phyloP scores from a whole-genome alignment of 306 rosid species.

The Pachyrhizus erosus region DNA sequence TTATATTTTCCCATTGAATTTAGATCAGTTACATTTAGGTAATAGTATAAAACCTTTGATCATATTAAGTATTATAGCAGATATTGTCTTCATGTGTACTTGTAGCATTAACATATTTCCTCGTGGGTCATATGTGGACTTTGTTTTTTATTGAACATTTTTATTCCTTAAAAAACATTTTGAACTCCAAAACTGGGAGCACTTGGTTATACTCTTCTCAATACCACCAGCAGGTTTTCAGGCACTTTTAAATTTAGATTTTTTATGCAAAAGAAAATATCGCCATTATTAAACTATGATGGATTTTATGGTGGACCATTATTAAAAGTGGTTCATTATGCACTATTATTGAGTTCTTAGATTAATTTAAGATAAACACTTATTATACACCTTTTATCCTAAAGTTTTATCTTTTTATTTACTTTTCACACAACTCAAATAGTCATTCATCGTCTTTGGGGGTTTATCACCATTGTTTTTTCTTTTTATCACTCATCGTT shows the following conservation, averaged over 20 bases:
- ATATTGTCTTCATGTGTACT: neutral
- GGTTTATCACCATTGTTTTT: too few relatives aligned
- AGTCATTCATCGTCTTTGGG: too few relatives aligned
- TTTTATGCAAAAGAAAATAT: neutral
- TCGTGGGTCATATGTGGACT: neutral
- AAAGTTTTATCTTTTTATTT: too few relatives aligned
- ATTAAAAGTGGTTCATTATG: too few relatives aligned
- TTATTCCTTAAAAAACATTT: neutral
- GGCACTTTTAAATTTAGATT: neutral
- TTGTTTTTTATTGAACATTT: neutral
- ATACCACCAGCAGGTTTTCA: neutral
- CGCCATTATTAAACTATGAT: neutral
- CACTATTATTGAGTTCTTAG: too few relatives aligned
- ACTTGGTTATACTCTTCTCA: neutral
- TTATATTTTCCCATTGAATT: constrained; percentile 29
- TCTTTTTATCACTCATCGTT: too few relatives aligned
- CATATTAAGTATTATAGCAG: neutral
- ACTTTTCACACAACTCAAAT: too few relatives aligned
- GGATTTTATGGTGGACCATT: too few relatives aligned
- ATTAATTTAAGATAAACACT: too few relatives aligned
- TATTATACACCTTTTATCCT: too few relatives aligned
- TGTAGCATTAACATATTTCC: neutral
- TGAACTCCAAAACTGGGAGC: neutral
- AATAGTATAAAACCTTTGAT: neutral
- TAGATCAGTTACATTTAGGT: constrained; percentile 13